Conservation (phyloP, 768 basidiomycete species). For the Russula earlei region DNA sequence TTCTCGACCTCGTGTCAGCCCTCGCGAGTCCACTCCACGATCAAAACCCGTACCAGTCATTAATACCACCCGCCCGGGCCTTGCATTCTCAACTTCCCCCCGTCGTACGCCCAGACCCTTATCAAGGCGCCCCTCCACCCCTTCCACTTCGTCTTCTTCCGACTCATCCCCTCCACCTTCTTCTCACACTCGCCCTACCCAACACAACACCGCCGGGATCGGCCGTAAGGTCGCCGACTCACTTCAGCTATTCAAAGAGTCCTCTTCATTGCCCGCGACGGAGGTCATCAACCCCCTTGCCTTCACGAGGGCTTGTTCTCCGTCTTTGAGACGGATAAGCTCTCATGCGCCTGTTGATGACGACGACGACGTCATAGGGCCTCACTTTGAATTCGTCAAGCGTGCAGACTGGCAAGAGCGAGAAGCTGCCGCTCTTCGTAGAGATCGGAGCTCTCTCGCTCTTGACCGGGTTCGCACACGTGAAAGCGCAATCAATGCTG, state of each 20-base stretch:
- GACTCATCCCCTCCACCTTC: conserved; percentile 28
- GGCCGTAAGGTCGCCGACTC: conserved; percentile 80
- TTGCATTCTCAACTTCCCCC: conserved; percentile 8
- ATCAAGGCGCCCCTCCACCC: conserved; percentile 17
- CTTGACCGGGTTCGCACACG: conserved; percentile 48
- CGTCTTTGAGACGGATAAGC: conserved; percentile 27
- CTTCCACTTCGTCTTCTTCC: conserved; percentile 27
- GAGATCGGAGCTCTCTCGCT: conserved; percentile 53
- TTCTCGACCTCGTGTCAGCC: conserved; percentile 10
- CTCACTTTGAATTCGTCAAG: conserved; percentile 74
- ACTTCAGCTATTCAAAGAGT: conserved; percentile 75
- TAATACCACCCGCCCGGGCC: conserved; percentile 7
- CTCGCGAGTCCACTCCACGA: conserved; percentile 11
- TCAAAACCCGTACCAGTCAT: conserved; percentile 8
- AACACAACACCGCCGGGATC: conserved; percentile 34
- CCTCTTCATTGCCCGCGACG: conserved; percentile 31
- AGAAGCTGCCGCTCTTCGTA: conserved; percentile 57
- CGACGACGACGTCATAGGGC: conserved; percentile 48
- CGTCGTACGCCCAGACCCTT: conserved; percentile 13
- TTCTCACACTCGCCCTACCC: conserved; percentile 28
- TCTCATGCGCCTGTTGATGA: conserved; percentile 27
- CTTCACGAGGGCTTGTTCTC: conserved; percentile 22
- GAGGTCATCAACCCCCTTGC: conserved; percentile 30
- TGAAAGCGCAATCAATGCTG: conserved; percentile 31
- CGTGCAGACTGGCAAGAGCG: conserved; percentile 81